Conservation (phyloP, 163 green algal species). For the Smithsoniella earleae region DNA sequence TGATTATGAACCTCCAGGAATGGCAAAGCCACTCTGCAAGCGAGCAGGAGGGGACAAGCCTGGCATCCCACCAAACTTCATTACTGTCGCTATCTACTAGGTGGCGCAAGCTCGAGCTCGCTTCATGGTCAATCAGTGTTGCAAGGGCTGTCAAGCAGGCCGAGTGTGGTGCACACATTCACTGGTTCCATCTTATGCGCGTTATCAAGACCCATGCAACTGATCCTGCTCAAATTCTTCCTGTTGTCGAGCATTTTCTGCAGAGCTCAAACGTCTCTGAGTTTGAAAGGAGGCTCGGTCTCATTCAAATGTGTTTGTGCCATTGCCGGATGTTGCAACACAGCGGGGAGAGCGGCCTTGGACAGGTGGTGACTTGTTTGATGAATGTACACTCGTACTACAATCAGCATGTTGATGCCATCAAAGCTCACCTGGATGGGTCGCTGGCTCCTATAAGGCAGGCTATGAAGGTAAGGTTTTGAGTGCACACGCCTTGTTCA, state of each 20-base stretch:
- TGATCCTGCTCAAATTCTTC: constrained; percentile 15
- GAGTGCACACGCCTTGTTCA: too few species aligned
- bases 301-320: constrained; percentile 66
- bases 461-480: constrained; percentile 56
- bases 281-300: constrained; percentile 60
- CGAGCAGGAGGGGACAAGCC: constrained; percentile 84
- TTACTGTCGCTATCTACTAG: constrained; percentile 64
- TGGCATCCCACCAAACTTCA: constrained; percentile 59
- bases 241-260: constrained; percentile 77
- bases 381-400: constrained; percentile 73
- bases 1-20: constrained; percentile 67
- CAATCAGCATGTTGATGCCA: constrained; percentile 53
- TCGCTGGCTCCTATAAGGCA: constrained; percentile 67
- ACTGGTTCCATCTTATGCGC: constrained; percentile 80
- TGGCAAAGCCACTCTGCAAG: constrained; percentile 38
- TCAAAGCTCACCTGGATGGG: constrained; percentile 39
- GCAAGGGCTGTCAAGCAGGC: neutral
- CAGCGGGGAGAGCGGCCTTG: neutral
- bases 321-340: constrained; percentile 44
- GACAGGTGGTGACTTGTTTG: constrained; percentile 38
- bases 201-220: too few species aligned
- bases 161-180: constrained; percentile 35
- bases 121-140: constrained; percentile 53
- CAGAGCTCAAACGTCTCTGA: constrained; percentile 79
- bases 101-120: constrained; percentile 87